Evolutionary conservation across 2,329 filamentous ascomycete species (phyloP).

Genomic region (Acrocalymma vagum): DNA sequence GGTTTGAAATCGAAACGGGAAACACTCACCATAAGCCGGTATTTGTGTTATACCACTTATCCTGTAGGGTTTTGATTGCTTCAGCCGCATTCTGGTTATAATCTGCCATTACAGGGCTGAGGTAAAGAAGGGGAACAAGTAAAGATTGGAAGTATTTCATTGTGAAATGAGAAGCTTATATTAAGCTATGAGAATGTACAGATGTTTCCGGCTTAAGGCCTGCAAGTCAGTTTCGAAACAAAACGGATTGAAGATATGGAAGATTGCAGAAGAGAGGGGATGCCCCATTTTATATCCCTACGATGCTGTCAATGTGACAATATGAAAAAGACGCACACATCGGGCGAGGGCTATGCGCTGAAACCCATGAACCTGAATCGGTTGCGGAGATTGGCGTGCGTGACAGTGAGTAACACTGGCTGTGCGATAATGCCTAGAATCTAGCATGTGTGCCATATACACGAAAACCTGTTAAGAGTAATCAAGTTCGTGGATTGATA

Average conservation of each 20-base stretch:
- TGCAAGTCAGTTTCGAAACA: slow-evolving; percentile 4
- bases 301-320: slow-evolving; percentile 18
- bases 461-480: slow-evolving; percentile 24
- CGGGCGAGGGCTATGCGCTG: slow-evolving; percentile 15
- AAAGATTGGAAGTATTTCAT: slow-evolving; percentile 31
- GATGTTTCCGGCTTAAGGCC: background rate
- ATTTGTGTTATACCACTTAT: slow-evolving; percentile 41
- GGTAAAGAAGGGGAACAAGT: slow-evolving; percentile 21
- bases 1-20: background rate
- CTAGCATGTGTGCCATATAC: slow-evolving; percentile 20
- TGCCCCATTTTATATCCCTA: slow-evolving; percentile 25
- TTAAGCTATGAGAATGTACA: background rate
- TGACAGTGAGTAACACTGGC: slow-evolving; percentile 16
- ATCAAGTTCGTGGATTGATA: too few species aligned
- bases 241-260: background rate
- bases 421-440: slow-evolving; percentile 12
- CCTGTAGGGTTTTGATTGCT: slow-evolving; percentile 38
- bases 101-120: slow-evolving; percentile 21
- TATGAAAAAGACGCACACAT: slow-evolving; percentile 19
- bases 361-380: slow-evolving; percentile 20
- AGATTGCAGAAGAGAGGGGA: slow-evolving; percentile 11
- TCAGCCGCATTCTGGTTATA: slow-evolving; percentile 35
- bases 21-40: slow-evolving; percentile 42
- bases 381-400: slow-evolving; percentile 24
- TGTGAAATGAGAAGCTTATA: slow-evolving; percentile 6